Conservation (phyloP, 495 filamentous ascomycete species). For the Durotheca rogersii region DNA sequence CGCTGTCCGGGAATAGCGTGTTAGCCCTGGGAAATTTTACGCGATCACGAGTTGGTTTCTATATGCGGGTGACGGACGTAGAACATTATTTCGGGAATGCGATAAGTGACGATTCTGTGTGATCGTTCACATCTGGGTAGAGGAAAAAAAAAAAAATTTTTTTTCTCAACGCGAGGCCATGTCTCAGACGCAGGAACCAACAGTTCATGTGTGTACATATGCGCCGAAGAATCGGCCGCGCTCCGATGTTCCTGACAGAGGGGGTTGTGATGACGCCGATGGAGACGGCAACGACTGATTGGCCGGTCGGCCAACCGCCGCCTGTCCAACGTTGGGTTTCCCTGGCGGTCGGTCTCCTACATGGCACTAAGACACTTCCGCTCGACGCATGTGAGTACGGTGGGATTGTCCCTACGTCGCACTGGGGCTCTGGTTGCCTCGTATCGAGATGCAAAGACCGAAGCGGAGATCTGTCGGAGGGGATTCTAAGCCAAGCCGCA, state of each 20-base stretch:
- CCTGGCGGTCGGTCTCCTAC: slow-evolving; percentile 18
- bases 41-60: slow-evolving; percentile 17
- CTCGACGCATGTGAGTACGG: slow-evolving; percentile 1
- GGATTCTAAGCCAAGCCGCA: too few species aligned
- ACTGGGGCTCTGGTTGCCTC: slow-evolving; percentile 1
- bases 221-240: slow-evolving; percentile 19
- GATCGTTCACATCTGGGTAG: slow-evolving; percentile 19
- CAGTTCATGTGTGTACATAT: slow-evolving; percentile 18
- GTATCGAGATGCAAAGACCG: slow-evolving; percentile 20
- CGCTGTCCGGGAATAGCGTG: slow-evolving; percentile 7
- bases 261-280: slow-evolving; percentile 17
- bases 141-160: neutral
- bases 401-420: slow-evolving; percentile 2
- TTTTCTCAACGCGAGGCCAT: slow-evolving; percentile 9
- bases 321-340: slow-evolving; percentile 7
- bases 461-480: too few species aligned
- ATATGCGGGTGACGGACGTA: slow-evolving; percentile 23
- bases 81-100: slow-evolving; percentile 4
- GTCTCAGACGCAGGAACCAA: slow-evolving; percentile 27
- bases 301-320: slow-evolving; percentile 22
- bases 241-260: slow-evolving; percentile 18
- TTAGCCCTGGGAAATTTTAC: slow-evolving; percentile 15
- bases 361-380: slow-evolving; percentile 4
- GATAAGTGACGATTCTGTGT: slow-evolving; percentile 28
- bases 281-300: slow-evolving; percentile 12